A percentile compares a stretch with the other conserved stretches of the same genome.
Conservation (phyloP, 768 basidiomycete species). For the Pulveroboletus ravenelii region DNA sequence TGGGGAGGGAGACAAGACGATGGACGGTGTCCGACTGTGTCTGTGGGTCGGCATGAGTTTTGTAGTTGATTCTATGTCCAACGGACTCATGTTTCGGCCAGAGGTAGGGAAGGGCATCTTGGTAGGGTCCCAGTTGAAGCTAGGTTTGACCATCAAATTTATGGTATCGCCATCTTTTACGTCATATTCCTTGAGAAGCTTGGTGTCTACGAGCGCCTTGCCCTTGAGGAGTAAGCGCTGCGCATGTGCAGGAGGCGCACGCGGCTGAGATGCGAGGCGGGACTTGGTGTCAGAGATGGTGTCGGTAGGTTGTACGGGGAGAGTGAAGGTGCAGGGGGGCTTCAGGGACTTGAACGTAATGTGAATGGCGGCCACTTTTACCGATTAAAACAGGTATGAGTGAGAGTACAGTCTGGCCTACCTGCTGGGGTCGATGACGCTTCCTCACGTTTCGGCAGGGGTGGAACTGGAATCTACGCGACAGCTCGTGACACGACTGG, state of each 20-base stretch:
- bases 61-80: conserved; percentile 21
- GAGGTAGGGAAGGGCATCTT: conserved; percentile 28
- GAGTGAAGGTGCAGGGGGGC: conserved; percentile 69
- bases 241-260: conserved; percentile 71
- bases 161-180: conserved; percentile 77
- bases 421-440: conserved; percentile 30
- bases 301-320: conserved; percentile 76
- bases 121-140: conserved; percentile 59
- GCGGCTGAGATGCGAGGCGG: conserved; percentile 59
- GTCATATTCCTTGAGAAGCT: conserved; percentile 87
- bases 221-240: conserved; percentile 92
- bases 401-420: conserved; percentile 13
- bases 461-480: conserved; percentile 52
- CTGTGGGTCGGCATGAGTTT: conserved; percentile 31
- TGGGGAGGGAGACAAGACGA: conserved; percentile 74
- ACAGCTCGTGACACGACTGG: conserved; percentile 4
- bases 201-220: conserved; percentile 85
- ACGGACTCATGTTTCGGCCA: conserved; percentile 15
- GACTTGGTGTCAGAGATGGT: conserved; percentile 76
- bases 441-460: conserved; percentile 51
- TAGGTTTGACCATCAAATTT: conserved; percentile 83
- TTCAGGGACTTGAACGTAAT: conserved; percentile 91
- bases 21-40: conserved; percentile 70
- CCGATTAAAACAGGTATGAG: conserved; percentile 9
- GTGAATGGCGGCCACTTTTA: conserved; percentile 36